phyloP scores from a whole-genome alignment of 352 stramenopile species.

The Phytophthora fragariaefolia region DNA sequence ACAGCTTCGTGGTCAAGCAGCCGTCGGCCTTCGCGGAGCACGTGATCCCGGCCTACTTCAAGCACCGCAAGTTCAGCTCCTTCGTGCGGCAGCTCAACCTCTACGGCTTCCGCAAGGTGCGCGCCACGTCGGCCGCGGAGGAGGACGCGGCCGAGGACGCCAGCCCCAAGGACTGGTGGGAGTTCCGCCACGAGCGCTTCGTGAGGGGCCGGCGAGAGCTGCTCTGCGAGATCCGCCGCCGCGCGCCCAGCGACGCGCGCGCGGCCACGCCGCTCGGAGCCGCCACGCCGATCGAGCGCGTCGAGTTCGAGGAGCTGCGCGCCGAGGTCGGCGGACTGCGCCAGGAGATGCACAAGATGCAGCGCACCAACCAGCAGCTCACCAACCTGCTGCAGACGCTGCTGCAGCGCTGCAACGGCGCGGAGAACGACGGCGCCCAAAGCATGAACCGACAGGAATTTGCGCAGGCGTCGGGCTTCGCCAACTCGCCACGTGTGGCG shows the following conservation, averaged over 20 bases:
- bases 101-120: constrained; percentile 91
- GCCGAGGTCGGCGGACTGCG: constrained; percentile 60
- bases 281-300: constrained; percentile 51
- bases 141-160: constrained; percentile 39
- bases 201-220: constrained; percentile 66
- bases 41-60: constrained; percentile 92
- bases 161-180: constrained; percentile 77
- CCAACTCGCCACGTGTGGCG: constrained; percentile 20
- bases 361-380: constrained; percentile 72
- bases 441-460: constrained; percentile 19
- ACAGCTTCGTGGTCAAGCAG: constrained; percentile 92
- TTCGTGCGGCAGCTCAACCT: constrained; percentile 95
- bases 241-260: constrained; percentile 35
- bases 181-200: constrained; percentile 91
- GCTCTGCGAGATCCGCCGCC: constrained; percentile 80
- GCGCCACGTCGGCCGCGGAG: constrained; percentile 15
- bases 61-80: constrained; percentile 93
- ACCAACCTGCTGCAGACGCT: constrained; percentile 62
- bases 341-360: constrained; percentile 74
- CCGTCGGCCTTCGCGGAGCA: constrained; percentile 83
- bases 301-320: constrained; percentile 77
- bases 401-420: constrained; percentile 34
- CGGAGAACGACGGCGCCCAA: constrained; percentile 23
- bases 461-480: constrained; percentile 8
- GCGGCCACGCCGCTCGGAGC: constrained; percentile 23